Conservation (phyloP, 2,329 filamentous ascomycete genomes). For the Penicillium fuscoglaucum region DNA sequence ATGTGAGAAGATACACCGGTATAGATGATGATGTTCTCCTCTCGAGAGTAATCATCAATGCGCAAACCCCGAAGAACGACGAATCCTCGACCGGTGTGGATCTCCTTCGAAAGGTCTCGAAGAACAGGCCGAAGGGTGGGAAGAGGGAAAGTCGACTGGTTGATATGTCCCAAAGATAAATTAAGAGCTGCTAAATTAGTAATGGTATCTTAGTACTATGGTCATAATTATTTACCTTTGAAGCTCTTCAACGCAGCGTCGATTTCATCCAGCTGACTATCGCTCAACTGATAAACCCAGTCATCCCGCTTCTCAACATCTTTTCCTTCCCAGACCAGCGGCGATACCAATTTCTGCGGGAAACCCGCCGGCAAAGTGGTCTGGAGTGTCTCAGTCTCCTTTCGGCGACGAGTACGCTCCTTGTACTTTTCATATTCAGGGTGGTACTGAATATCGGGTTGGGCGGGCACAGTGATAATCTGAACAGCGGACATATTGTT, state of each 20-base stretch:
- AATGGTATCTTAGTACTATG: neutral
- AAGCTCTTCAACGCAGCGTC: conserved; percentile 46
- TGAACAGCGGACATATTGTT: conserved; percentile 18
- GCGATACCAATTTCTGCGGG: conserved; percentile 42
- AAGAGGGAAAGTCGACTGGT: conserved; percentile 47
- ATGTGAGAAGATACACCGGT: conserved; percentile 47
- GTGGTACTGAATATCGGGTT: conserved; percentile 28
- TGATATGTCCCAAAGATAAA: conserved; percentile 38
- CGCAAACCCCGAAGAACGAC: conserved; percentile 47
- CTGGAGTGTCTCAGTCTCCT: conserved; percentile 18
- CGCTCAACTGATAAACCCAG: conserved; percentile 36
- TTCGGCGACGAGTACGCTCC: conserved; percentile 20
- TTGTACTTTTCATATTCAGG: conserved; percentile 26
- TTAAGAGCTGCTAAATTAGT: conserved; percentile 33
- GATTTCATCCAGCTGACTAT: conserved; percentile 45
- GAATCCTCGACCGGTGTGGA: conserved; percentile 48
- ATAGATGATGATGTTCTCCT: conserved; percentile 43
- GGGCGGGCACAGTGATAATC: conserved; percentile 16
- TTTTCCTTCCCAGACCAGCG: conserved; percentile 51
- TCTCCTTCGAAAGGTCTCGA: conserved; percentile 34
- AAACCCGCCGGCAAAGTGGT: conserved; percentile 43
- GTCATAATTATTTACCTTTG: conserved; percentile 31
- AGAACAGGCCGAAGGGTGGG: conserved; percentile 38
- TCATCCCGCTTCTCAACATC: conserved; percentile 35
- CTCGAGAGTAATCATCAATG: conserved; percentile 36